Evolutionary conservation across 2,329 filamentous ascomycete genomes (phyloP), one percentile per base, ranked within the genome.

Genomic region (Fusarium sp.): DNA sequence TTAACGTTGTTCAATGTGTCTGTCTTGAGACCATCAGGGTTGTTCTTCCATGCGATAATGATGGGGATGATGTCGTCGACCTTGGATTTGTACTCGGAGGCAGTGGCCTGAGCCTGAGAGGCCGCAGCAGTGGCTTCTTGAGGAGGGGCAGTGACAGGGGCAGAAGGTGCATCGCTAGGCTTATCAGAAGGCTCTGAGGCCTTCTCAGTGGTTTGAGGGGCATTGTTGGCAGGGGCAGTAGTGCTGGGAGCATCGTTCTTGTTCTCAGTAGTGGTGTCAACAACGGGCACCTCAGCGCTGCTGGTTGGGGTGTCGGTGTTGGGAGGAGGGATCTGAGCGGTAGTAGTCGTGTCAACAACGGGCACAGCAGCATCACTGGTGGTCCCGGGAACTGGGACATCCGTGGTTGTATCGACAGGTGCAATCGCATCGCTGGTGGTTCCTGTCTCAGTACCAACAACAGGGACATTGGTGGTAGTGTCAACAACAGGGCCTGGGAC

Each of bases 1-100:
- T 62, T 64, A 7, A 64, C 57, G 35, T 63, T 42, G 41, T 63
- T 55, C 46, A 65, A n/a, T 1, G 58, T 63, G 8, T 63, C 58
- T 1, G 38, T 57, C 35, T 62, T 53, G 35, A 65, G 58, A 1
- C 54, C 54, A 7, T 38, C 52, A 26, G 62, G 58, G 18, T 58
- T 49, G 4, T 65, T 53, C 0, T 46, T 52, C 58, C 58, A 65
- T 8, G 38, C 29, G 12, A 47, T 29, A 5, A 65, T 65, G 13
- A 65, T 62, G 0, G 62, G 62, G 4, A 65, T 65, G 29, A 65
- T 53, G 10, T 48, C 18, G 6, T 43, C 37, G 2, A 65, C 29
- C 35, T 63, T 29, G 8, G 44, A 50, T 29, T 53, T 57, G 16
- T 63, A 57, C 15, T 63, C 47, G 8, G 62, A 63, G 26, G 61